Percentiles rank a stretch among this genome's conserved stretches.
Evolutionary conservation across 306 rosid genomes (phyloP).

Genomic region (Erythrophleum fordii): DNA sequence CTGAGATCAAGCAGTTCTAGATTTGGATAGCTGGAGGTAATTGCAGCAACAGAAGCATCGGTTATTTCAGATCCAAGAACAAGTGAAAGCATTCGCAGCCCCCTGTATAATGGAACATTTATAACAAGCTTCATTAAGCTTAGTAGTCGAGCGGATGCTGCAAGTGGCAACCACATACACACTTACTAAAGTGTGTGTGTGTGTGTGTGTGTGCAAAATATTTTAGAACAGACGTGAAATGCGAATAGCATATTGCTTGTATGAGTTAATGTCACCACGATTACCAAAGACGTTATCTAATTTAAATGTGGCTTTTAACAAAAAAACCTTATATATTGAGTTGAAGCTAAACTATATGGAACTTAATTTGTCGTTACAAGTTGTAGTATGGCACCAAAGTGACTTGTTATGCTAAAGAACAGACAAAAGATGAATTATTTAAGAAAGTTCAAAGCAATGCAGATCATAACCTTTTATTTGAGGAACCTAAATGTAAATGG

Average conservation of each 20-base stretch:
- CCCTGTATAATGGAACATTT: constrained; percentile 53
- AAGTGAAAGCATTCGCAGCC: constrained; percentile 88
- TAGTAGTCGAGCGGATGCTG: constrained; percentile 9
- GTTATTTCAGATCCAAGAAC: constrained; percentile 95
- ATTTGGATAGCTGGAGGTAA: constrained; percentile 78
- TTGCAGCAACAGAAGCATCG: constrained; percentile 99
- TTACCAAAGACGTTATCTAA: background rate
- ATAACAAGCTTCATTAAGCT: constrained; percentile 38
- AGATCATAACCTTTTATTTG: constrained; percentile 1
- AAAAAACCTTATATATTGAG: background rate
- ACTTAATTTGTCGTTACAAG: background rate
- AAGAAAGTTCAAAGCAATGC: constrained; percentile 22
- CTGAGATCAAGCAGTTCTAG: constrained; percentile 92
- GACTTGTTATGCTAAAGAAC: background rate
- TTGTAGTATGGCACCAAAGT: background rate
- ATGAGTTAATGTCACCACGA: background rate
- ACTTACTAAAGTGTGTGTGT: background rate
- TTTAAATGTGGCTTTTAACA: background rate
- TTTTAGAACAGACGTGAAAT: background rate
- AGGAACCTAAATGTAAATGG: background rate
- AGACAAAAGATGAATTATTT: background rate
- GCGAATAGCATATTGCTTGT: background rate
- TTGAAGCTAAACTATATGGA: background rate
- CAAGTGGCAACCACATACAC: background rate
- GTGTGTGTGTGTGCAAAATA: background rate